Evolutionary conservation across 1,284 basidiomycete species (phyloP), one percentile per base, ranked within the genome.

Genomic region (Amylostereum areolatum): DNA sequence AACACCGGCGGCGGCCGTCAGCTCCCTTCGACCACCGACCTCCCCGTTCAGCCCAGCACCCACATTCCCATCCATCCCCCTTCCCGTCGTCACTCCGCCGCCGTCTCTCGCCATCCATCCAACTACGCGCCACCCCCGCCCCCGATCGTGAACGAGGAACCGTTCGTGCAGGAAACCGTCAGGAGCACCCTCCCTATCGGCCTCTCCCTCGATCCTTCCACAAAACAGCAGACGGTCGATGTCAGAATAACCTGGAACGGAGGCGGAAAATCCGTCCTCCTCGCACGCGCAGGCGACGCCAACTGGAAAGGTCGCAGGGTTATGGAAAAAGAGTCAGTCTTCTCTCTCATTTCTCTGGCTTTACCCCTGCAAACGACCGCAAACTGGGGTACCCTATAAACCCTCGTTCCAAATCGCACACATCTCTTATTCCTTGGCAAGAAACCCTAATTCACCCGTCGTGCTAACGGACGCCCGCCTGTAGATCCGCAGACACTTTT

Each of bases 251-350:
- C 69, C 4, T 89, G 85, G 85, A 70, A 68, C 52, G 81, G 78
- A 18, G 73, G 75, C 4, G 87, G 80, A 6, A 77, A 71, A 52
- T 70, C 72, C 24, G 85, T 89, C 28, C 57, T 74, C 25, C 73
- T 89, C 33, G 78, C 82, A 11, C 73, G 85, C 49, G 83, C 85
- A 18, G 83, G 83, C 4, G 83, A 88, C 58, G 74, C 82, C 48
- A 78, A 85, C 53, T 87, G 85, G 85, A 81, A 81, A 55, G 82
- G 81, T 25, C 69, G 80, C 9, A 73, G 74, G 49, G 62, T 62
- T 28, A 85, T 88, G 85, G 72, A 77, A 51, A 68, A 70, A 57
- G 79, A 82, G 83, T 85, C 57, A 55, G 83, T 54, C 48, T 54
- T 39, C 37, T 46, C 48, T 30, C 4, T 53, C n/a, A 45, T 49